Evolutionary conservation across 441 rosid genomes (phyloP).

Genomic region (Populus hybrid): DNA sequence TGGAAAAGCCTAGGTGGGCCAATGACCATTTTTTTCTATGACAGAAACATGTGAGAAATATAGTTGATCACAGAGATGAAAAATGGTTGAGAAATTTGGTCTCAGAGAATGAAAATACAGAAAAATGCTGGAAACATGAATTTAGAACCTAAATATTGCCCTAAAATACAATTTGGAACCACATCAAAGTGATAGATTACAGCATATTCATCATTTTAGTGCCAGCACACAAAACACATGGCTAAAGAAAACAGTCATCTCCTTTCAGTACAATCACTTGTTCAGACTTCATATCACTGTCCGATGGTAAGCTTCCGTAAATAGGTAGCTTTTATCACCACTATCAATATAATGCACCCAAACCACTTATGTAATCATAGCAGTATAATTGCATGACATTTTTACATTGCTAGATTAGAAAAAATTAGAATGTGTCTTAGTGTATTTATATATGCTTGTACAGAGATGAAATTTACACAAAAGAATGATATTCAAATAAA

Average conservation of each 20-base stretch:
- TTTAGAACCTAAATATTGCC: neutral
- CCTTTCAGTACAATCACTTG: neutral
- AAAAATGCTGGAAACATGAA: neutral
- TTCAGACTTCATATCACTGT: neutral
- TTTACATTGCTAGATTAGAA: neutral
- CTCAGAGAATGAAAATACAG: neutral
- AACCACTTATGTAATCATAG: neutral
- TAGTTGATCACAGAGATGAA: slow-evolving; percentile 4
- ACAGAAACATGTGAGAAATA: slow-evolving; percentile 8
- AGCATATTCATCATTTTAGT: neutral
- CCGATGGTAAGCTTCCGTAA: neutral
- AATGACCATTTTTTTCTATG: neutral
- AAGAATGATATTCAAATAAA: neutral
- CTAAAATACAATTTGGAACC: neutral
- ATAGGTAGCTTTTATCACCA: neutral
- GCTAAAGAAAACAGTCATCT: neutral
- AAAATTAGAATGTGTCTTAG: neutral
- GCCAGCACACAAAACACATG: neutral
- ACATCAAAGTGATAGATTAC: neutral
- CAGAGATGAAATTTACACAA: neutral
- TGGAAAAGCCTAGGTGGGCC: neutral
- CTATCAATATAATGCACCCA: neutral
- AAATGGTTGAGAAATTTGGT: neutral
- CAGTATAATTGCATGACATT: neutral
- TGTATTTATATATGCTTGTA: neutral